Conservation (phyloP, 306 rosid species). For the Herpetospermum pedunculosum region DNA sequence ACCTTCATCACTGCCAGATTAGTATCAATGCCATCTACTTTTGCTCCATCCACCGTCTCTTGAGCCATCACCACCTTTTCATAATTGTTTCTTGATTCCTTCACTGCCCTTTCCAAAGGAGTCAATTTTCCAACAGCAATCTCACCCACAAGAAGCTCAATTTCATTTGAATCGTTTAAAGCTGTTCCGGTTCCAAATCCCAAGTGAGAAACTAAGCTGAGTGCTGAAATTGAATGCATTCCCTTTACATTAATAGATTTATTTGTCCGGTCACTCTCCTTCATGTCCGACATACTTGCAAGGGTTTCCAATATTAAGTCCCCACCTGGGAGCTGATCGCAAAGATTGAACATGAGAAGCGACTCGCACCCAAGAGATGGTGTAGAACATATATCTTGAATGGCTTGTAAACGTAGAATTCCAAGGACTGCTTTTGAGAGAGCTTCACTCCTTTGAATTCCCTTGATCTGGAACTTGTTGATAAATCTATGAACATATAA, state of each 20-base stretch:
- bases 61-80: slow-evolving; percentile 77
- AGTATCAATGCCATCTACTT: slow-evolving; percentile 92
- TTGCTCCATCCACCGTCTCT: slow-evolving; percentile 85
- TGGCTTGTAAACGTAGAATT: slow-evolving; percentile 73
- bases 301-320: slow-evolving; percentile 89
- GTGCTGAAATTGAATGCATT: slow-evolving; percentile 68
- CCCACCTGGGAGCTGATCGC: slow-evolving; percentile 96
- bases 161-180: slow-evolving; percentile 35
- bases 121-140: slow-evolving; percentile 81
- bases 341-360: slow-evolving; percentile 83
- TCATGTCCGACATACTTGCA: slow-evolving; percentile 44
- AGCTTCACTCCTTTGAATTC: slow-evolving; percentile 63
- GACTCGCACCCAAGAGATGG: slow-evolving; percentile 34
- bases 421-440: slow-evolving; percentile 93
- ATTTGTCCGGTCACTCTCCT: slow-evolving; percentile 31
- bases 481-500: slow-evolving; percentile 70
- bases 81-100: slow-evolving; percentile 63
- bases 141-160: slow-evolving; percentile 77
- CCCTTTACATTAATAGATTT: slow-evolving; percentile 35
- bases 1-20: slow-evolving; percentile 98
- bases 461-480: slow-evolving; percentile 42
- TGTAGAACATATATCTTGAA: slow-evolving; percentile 51
- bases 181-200: slow-evolving; percentile 69
- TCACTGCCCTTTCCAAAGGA: slow-evolving; percentile 58
- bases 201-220: slow-evolving; percentile 63